Conservation (phyloP, 2,329 filamentous ascomycete species). For the Pyrenophora seminiperda region DNA sequence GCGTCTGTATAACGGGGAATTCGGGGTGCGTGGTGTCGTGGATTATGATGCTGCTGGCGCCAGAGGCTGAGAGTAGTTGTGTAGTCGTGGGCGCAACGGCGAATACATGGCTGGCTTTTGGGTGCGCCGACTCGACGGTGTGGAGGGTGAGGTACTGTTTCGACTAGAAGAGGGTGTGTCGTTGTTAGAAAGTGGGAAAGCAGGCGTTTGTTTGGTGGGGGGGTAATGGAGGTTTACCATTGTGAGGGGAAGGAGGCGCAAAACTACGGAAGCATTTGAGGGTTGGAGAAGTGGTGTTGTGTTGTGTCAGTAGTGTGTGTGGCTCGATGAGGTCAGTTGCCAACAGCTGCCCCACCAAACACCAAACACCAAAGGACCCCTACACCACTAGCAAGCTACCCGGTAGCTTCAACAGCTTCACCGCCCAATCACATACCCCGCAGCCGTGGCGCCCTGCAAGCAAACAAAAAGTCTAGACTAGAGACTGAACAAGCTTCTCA, state of each 20-base stretch:
- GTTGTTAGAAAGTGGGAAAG: slow-evolving; percentile 15
- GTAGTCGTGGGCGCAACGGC: slow-evolving; percentile 75
- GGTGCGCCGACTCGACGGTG: slow-evolving; percentile 85
- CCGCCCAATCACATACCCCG: slow-evolving; percentile 43
- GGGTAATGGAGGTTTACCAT: background rate
- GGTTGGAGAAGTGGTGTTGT: too few relatives aligned
- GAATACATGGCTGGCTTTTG: slow-evolving; percentile 74
- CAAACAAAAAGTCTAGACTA: too few relatives aligned
- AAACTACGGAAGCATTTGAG: too few relatives aligned
- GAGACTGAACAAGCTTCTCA: background rate
- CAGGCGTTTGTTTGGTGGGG: too few relatives aligned
- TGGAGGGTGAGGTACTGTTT: slow-evolving; percentile 97
- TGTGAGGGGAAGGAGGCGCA: too few relatives aligned
- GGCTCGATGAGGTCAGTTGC: slow-evolving; percentile 36
- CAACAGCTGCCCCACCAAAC: slow-evolving; percentile 33
- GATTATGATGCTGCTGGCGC: slow-evolving; percentile 71
- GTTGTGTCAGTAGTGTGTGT: too few relatives aligned
- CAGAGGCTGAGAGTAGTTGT: slow-evolving; percentile 80
- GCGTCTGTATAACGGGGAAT: slow-evolving; percentile 78
- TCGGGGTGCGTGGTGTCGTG: slow-evolving; percentile 73
- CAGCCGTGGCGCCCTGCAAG: slow-evolving; percentile 16
- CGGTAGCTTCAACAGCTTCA: slow-evolving; percentile 23
- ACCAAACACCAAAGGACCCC: slow-evolving; percentile 8
- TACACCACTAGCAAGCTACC: too few relatives aligned
- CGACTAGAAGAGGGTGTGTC: too few relatives aligned